Conservation (phyloP, 768 basidiomycete species). For the Tulasnella sp. region DNA sequence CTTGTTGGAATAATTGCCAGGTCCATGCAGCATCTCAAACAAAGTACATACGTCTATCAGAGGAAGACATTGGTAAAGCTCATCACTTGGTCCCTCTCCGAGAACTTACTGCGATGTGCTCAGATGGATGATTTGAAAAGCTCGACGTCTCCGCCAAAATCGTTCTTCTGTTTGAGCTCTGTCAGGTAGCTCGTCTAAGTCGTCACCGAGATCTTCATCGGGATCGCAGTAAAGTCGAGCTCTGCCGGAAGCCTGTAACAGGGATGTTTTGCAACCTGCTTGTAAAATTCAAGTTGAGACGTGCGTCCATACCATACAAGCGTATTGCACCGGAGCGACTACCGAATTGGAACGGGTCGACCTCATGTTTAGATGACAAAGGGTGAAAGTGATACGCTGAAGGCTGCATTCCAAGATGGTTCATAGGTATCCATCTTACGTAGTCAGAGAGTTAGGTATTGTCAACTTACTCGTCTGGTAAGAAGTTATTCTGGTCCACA, state of each 20-base stretch:
- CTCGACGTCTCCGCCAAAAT: not conserved
- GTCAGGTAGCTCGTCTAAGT: not conserved
- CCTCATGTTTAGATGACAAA: not conserved
- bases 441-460: not conserved
- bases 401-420: constrained; percentile 42
- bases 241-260: not conserved
- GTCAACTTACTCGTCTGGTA: not conserved
- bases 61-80: not conserved
- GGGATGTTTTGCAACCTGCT: not conserved
- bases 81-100: not conserved
- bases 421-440: constrained; percentile 19
- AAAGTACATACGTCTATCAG: not conserved
- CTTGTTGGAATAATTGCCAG: no score
- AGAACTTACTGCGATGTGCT: not conserved
- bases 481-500: not conserved
- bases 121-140: not conserved
- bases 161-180: not conserved
- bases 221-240: not conserved
- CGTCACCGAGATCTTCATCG: not conserved
- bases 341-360: not conserved
- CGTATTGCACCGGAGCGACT: not conserved
- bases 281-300: constrained; percentile 19
- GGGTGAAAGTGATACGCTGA: not conserved
- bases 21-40: no score
- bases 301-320: not conserved